These are phyloP conservation scores for Westerdykella sp. DNA, from an alignment of 2,329 filamentous ascomycete species.

Conservation along the genomic window DNA sequence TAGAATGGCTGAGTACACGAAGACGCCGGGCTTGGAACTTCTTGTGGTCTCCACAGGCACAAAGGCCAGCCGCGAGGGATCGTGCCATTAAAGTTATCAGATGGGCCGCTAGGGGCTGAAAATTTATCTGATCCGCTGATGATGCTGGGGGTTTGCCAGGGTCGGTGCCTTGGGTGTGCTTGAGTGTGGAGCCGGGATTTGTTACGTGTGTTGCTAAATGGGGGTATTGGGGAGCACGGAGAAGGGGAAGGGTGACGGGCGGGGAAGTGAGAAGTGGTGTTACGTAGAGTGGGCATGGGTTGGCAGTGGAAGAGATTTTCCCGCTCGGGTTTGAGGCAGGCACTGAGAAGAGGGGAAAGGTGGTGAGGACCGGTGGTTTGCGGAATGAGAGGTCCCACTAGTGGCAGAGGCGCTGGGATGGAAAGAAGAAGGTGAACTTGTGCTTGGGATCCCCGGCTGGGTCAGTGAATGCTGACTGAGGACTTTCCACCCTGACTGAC, in stretches of 20 bases:
- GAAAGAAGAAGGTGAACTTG: too few relatives aligned
- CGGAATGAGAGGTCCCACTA: too few relatives aligned
- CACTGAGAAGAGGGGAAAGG: too few relatives aligned
- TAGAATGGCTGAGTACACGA: neutral
- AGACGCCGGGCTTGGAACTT: neutral
- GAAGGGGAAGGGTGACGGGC: too few relatives aligned
- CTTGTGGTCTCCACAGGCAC: neutral
- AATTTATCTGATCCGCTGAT: conserved; percentile 29
- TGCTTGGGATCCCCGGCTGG: too few relatives aligned
- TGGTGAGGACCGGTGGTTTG: too few relatives aligned
- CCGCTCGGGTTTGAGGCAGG: too few relatives aligned
- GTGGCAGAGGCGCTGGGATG: too few relatives aligned
- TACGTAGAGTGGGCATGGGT: neutral
- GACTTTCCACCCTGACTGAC: too few relatives aligned
- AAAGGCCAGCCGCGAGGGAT: conserved; percentile 3
- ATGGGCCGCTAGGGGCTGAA: conserved; percentile 9
- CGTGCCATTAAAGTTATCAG: conserved; percentile 26
- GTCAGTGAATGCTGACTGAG: too few relatives aligned
- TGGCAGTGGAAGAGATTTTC: too few relatives aligned
- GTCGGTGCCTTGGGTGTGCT: conserved; percentile 2
- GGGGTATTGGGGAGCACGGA: conserved; percentile 6
- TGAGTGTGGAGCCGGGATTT: neutral
- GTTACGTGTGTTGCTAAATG: conserved; percentile 9
- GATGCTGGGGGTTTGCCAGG: conserved; percentile 11
- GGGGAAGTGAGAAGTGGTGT: neutral